Conservation (phyloP, 768 basidiomycete genomes). For the Boletus coccyginus region DNA sequence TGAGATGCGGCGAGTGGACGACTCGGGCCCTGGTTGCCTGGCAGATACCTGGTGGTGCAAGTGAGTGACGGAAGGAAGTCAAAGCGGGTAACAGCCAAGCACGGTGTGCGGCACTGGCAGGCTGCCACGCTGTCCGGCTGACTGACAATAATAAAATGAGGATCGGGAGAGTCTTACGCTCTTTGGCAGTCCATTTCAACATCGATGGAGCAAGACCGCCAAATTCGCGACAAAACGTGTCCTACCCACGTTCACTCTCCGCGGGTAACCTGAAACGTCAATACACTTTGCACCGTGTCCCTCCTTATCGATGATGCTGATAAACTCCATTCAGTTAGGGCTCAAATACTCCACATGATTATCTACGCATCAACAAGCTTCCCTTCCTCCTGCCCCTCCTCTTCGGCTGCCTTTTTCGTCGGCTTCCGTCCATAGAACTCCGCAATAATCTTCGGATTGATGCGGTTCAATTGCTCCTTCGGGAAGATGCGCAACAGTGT, state of each 20-base stretch:
- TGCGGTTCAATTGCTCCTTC: constrained; percentile 96
- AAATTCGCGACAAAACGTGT: constrained; percentile 18
- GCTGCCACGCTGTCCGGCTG: constrained; percentile 34
- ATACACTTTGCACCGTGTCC: constrained; percentile 2
- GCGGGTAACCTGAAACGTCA: constrained; percentile 10
- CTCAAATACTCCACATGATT: constrained; percentile 8
- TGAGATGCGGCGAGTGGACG: not conserved
- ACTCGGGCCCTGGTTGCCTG: constrained; percentile 27
- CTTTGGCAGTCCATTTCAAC: constrained; percentile 22
- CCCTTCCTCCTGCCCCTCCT: constrained; percentile 32
- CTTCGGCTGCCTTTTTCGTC: constrained; percentile 56
- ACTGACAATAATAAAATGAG: constrained; percentile 15
- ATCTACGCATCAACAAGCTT: constrained; percentile 65
- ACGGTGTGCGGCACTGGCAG: constrained; percentile 20
- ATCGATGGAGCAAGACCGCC: constrained; percentile 8
- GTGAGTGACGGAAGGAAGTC: constrained; percentile 22
- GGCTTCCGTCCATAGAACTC: constrained; percentile 91
- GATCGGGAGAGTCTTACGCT: constrained; percentile 22
- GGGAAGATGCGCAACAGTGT: constrained; percentile 96
- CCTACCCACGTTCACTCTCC: constrained; percentile 15
- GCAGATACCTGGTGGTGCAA: constrained; percentile 26
- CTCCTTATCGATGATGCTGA: constrained; percentile 21
- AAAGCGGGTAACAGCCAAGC: constrained; percentile 20
- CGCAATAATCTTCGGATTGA: constrained; percentile 92
- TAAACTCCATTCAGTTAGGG: not conserved